Evolutionary conservation across 2,329 filamentous ascomycete genomes (phyloP), one percentile per base, ranked within the genome.

Genomic region (Aspergillus sp.): DNA sequence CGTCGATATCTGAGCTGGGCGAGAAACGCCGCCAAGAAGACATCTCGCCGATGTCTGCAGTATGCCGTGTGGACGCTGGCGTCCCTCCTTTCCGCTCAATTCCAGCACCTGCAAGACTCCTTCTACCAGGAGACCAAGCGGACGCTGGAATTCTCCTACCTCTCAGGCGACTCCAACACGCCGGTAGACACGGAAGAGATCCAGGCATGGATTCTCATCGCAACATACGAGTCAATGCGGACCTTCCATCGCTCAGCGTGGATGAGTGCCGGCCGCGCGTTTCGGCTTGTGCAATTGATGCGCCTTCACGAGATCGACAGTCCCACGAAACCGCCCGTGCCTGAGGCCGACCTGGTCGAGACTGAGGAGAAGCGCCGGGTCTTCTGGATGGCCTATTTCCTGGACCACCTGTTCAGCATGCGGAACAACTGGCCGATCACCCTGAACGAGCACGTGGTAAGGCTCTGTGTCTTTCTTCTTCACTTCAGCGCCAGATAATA

Each of bases 21-120:
- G 6, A 56, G 50, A 33, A 43, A 41, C 1, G 32, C 8, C 8
- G 20, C n/a, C 1, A 57, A 57, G 33, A 54, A 24, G 0, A 14
- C 16, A 2, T 47, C 52, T 3, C 53, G 38, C 2, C 47, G 20
- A 46, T 59, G 59, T 32, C 41, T 64, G 33, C 60, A 64, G 22
- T 57, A 56, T 44, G 55, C 56, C 2, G 60, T 64, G 53, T 64
- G 59, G 60, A 54, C 56, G 3, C 71, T 88, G 67, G 75, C 73
- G 1, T 42, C 56, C 1, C 44, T 54, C 14, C 33, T 60, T 1
- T 61, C 58, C 2, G 41, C 46, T 10, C 57, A 54, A 9, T 59
- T 53, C 24, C 36, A 48, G 30, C 45, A 48, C n/a, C 10, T 48
- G 17, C 32, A 24, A 7, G 20, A 40, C 24, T 32, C 30, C 8